Evolutionary conservation across 768 basidiomycete species (phyloP).

Genomic region (Russula vinacea): DNA sequence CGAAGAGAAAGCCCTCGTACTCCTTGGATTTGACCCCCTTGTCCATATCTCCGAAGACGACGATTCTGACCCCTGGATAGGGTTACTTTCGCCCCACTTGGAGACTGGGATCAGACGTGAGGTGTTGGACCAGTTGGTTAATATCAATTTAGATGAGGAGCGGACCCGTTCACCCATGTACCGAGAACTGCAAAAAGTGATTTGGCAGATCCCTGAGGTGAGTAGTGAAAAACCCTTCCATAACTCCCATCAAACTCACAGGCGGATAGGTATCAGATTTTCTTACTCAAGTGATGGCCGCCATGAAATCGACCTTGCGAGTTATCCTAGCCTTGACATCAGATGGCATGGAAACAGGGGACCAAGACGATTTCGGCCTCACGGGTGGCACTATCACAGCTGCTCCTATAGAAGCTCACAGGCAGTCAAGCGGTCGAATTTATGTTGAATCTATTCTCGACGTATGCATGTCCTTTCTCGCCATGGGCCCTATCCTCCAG

Average conservation of each 20-base stretch:
- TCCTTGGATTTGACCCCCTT: conserved; percentile 65
- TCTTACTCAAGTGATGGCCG: conserved; percentile 36
- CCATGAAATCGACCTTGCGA: conserved; percentile 45
- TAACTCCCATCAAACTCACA: conserved; percentile 6
- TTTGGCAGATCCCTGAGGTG: conserved; percentile 74
- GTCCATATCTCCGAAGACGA: conserved; percentile 41
- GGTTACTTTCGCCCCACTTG: conserved; percentile 47
- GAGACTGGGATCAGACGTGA: conserved; percentile 63
- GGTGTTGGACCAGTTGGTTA: conserved; percentile 42
- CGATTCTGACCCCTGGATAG: conserved; percentile 40
- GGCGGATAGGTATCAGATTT: conserved; percentile 52
- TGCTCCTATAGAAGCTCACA: conserved; percentile 36
- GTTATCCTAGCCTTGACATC: conserved; percentile 35
- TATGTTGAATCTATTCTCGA: conserved; percentile 43
- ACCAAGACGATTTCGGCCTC: conserved; percentile 57
- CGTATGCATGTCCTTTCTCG: conserved; percentile 57
- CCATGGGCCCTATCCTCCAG: conserved; percentile 61
- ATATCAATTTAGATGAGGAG: conserved; percentile 21
- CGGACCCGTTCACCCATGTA: conserved; percentile 32
- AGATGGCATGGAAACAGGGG: conserved; percentile 39
- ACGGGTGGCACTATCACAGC: conserved; percentile 41
- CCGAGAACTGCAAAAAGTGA: conserved; percentile 48
- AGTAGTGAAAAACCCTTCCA: conserved; percentile 42
- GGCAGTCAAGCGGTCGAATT: conserved; percentile 33
- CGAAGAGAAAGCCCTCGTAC: conserved; percentile 61